Conservation (phyloP, 2,329 filamentous ascomycete species). For the Trichoderma aggressivum region DNA sequence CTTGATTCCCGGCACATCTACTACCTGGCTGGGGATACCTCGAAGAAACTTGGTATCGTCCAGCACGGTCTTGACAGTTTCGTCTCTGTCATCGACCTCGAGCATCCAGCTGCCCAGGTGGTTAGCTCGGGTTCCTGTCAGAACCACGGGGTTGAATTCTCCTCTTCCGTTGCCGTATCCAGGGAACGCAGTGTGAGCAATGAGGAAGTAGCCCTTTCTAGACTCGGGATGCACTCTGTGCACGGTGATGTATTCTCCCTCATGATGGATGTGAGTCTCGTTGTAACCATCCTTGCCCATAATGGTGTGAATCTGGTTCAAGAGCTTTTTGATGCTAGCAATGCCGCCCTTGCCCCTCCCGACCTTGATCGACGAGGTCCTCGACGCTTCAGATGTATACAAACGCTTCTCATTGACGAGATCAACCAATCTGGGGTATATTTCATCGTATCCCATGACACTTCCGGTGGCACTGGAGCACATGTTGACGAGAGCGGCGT, state of each 20-base stretch:
- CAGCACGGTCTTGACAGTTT: slow-evolving; percentile 61
- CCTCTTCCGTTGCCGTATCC: slow-evolving; percentile 84
- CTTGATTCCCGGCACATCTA: slow-evolving; percentile 68
- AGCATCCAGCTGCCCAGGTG: slow-evolving; percentile 89
- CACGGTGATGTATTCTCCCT: slow-evolving; percentile 93
- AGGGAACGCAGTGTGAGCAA: slow-evolving; percentile 93
- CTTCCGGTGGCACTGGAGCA: slow-evolving; percentile 92
- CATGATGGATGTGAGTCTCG: slow-evolving; percentile 95
- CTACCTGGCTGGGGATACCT: slow-evolving; percentile 80
- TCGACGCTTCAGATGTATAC: slow-evolving; percentile 76
- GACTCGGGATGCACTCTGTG: slow-evolving; percentile 91
- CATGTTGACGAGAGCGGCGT: slow-evolving; percentile 92
- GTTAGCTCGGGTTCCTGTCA: slow-evolving; percentile 80
- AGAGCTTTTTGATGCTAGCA: slow-evolving; percentile 81
- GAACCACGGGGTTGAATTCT: slow-evolving; percentile 71
- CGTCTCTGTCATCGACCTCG: slow-evolving; percentile 75
- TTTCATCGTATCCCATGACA: slow-evolving; percentile 96
- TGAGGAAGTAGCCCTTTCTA: slow-evolving; percentile 89
- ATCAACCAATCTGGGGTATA: slow-evolving; percentile 91
- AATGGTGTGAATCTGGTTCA: slow-evolving; percentile 90
- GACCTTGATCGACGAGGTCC: slow-evolving; percentile 53
- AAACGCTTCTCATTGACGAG: slow-evolving; percentile 83
- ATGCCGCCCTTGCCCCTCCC: slow-evolving; percentile 79
- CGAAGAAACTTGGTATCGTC: slow-evolving; percentile 68
- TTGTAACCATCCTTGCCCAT: slow-evolving; percentile 96